Conservation (phyloP, 73 alveolate genomes). For the Effrenium voratum region DNA sequence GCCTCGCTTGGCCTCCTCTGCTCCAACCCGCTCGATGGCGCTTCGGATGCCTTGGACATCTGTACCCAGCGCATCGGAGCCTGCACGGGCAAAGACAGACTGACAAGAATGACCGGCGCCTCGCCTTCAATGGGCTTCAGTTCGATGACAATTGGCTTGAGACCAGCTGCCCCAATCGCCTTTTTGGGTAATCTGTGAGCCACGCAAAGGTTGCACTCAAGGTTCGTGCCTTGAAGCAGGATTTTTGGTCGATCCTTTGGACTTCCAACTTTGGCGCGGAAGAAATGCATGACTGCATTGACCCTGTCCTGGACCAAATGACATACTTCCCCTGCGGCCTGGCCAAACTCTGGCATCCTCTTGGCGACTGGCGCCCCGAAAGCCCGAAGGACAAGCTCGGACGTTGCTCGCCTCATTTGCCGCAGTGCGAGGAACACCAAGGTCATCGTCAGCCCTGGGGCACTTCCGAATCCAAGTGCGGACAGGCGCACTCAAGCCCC, state of each 20-base stretch:
- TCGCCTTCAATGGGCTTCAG: constrained; percentile 74
- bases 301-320: constrained; percentile 79
- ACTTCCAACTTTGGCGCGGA: neutral
- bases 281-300: neutral
- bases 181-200: neutral
- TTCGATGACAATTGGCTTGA: constrained; percentile 74
- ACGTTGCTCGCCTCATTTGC: constrained; percentile 63
- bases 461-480: neutral
- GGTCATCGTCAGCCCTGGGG: constrained; percentile 83
- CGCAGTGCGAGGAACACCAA: constrained; percentile 87
- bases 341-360: neutral
- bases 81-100: neutral
- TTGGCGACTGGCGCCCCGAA: neutral
- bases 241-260: constrained; percentile 88
- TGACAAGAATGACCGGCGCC: neutral
- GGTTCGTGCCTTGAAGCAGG: constrained; percentile 75
- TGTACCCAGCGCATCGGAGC: constrained; percentile 86
- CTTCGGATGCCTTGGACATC: constrained; percentile 73
- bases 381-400: neutral
- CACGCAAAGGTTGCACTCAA: neutral
- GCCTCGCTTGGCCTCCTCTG: constrained; percentile 32
- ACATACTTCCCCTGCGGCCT: constrained; percentile 86
- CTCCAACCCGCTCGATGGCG: constrained; percentile 88
- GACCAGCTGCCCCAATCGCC: constrained; percentile 94
- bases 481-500: too few relatives aligned